Percentiles rank a stretch among this genome's conserved stretches.
Conservation (phyloP, 2,329 filamentous ascomycete genomes). For the Thelonectria rubi region DNA sequence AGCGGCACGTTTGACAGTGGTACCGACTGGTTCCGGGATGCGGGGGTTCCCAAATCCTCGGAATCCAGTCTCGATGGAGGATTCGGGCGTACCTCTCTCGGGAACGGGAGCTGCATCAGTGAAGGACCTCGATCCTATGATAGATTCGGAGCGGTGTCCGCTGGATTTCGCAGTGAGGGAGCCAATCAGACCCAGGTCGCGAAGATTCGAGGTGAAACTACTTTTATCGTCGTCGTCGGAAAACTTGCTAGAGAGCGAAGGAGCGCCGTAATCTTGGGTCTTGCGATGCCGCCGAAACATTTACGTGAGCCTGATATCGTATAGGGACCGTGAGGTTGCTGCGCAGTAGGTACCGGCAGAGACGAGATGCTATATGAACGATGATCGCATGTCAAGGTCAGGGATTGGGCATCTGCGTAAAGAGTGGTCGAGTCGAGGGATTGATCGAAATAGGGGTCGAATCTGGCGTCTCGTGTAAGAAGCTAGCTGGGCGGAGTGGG, state of each 20-base stretch:
- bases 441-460: slow-evolving; percentile 15
- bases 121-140: slow-evolving; percentile 38
- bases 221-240: slow-evolving; percentile 36
- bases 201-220: slow-evolving; percentile 40
- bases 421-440: slow-evolving; percentile 2
- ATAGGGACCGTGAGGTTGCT: slow-evolving; percentile 20
- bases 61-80: neutral
- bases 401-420: slow-evolving; percentile 16
- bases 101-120: slow-evolving; percentile 48
- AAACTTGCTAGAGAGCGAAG: slow-evolving; percentile 30
- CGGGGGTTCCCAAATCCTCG: neutral
- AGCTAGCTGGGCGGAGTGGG: slow-evolving; percentile 17
- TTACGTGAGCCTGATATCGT: slow-evolving; percentile 41
- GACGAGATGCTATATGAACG: slow-evolving; percentile 15
- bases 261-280: slow-evolving; percentile 41
- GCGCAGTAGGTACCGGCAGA: slow-evolving; percentile 1
- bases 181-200: slow-evolving; percentile 44
- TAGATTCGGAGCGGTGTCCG: slow-evolving; percentile 41
- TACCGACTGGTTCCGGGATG: neutral
- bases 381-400: slow-evolving; percentile 17
- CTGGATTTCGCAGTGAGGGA: slow-evolving; percentile 36
- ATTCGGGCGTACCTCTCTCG: slow-evolving; percentile 51
- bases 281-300: slow-evolving; percentile 52
- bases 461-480: slow-evolving; percentile 23
- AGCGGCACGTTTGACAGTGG: slow-evolving; percentile 5